Evolutionary conservation across 768 basidiomycete species (phyloP).

Genomic region (Gloeostereum incarnatum): DNA sequence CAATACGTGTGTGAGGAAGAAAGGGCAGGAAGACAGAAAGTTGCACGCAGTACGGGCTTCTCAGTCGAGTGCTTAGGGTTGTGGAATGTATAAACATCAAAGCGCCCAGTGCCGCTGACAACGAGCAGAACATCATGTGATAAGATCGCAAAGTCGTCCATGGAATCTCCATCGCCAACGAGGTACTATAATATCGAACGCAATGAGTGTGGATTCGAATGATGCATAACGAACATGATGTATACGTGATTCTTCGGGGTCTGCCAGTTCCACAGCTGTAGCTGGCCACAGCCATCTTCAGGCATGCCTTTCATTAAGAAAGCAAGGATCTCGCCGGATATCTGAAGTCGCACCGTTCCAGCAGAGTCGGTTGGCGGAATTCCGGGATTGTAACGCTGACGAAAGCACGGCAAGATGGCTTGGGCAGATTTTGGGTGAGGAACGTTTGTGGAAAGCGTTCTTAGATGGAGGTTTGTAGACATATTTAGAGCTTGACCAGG

Average conservation of each 20-base stretch:
- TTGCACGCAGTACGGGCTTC: conserved; percentile 23
- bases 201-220: conserved; percentile 2
- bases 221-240: conserved; percentile 5
- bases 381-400: conserved; percentile 19
- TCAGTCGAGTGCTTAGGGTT: conserved; percentile 21
- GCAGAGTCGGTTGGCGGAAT: conserved; percentile 20
- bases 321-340: conserved; percentile 35
- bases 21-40: conserved; percentile 33
- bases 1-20: conserved; percentile 37
- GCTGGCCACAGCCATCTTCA: conserved; percentile 28
- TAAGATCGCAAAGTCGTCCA: conserved; percentile 47
- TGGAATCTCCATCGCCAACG: conserved; percentile 29
- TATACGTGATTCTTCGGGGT: conserved; percentile 30
- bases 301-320: conserved; percentile 39
- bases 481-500: conserved; percentile 22
- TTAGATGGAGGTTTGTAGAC: conserved; percentile 41
- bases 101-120: conserved; percentile 32
- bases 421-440: conserved; percentile 35
- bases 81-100: conserved; percentile 40
- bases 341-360: conserved; percentile 34
- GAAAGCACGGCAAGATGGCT: conserved; percentile 28
- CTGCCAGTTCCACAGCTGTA: conserved; percentile 51
- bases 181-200: conserved; percentile 28
- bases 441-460: conserved; percentile 40
- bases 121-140: conserved; percentile 35